Evolutionary conservation across 2,329 filamentous ascomycete genomes (phyloP).

Genomic region (Pseudogymnoascus sp.): DNA sequence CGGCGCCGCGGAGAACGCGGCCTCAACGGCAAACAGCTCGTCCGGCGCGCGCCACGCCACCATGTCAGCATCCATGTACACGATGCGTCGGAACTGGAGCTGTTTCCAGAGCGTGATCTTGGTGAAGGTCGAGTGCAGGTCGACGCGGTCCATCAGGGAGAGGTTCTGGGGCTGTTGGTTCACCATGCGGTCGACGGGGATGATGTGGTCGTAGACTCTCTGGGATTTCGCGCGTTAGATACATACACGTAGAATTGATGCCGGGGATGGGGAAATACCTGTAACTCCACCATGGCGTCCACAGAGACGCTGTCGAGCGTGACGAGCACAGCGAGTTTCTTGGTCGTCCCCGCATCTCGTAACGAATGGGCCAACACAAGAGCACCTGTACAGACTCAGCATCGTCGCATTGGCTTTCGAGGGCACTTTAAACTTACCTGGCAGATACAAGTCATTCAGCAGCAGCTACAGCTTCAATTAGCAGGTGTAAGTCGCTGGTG

Average conservation of each 20-base stretch:
- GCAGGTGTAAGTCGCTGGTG: constrained; percentile 16
- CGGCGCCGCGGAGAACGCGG: constrained; percentile 66
- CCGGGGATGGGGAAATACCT: constrained; percentile 44
- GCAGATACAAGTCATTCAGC: constrained; percentile 85
- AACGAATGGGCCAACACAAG: constrained; percentile 91
- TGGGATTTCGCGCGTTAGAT: constrained; percentile 33
- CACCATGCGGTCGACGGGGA: constrained; percentile 73
- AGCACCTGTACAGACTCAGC: constrained; percentile 55
- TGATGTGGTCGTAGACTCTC: constrained; percentile 81
- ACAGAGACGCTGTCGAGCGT: constrained; percentile 72
- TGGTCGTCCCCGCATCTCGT: constrained; percentile 79
- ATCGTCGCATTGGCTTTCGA: constrained; percentile 19
- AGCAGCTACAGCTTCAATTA: constrained; percentile 59
- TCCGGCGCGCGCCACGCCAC: constrained; percentile 87
- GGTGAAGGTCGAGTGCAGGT: constrained; percentile 88
- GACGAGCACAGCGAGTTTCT: constrained; percentile 78
- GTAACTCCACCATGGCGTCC: constrained; percentile 71
- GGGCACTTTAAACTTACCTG: constrained; percentile 53
- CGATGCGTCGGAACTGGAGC: constrained; percentile 81
- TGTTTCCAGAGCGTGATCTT: constrained; percentile 94
- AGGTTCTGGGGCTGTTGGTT: constrained; percentile 77
- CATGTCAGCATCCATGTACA: constrained; percentile 91
- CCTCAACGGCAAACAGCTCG: constrained; percentile 70
- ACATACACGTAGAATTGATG: neutral
- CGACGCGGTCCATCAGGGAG: constrained; percentile 82